Conservation (phyloP, 1,139 yeast species). For the Spencermartinsiella ligniputridi region DNA sequence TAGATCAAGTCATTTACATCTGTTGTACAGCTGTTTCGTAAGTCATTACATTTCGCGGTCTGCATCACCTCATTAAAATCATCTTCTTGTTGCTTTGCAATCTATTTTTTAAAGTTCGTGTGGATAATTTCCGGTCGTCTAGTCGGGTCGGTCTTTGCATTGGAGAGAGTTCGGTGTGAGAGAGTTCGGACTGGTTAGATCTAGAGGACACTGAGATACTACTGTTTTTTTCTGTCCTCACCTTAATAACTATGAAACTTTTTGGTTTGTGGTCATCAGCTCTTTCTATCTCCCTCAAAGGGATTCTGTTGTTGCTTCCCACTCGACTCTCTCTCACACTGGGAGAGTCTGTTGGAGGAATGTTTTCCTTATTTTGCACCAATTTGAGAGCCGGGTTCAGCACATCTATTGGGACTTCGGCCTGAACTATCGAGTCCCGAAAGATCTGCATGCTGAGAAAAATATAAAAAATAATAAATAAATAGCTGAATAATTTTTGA, state of each 20-base stretch:
- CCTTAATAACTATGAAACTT: constrained; percentile 1
- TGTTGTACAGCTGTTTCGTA: too few relatives aligned
- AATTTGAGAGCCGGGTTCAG: constrained; percentile 1
- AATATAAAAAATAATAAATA: neutral
- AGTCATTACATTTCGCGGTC: neutral
- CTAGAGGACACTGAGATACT: too few relatives aligned
- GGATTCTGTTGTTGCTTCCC: constrained; percentile 7
- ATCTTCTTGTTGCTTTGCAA: constrained; percentile 14
- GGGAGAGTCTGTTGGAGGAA: constrained; percentile 21
- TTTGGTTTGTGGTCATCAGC: constrained; percentile 3
- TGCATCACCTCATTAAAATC: constrained; percentile 21
- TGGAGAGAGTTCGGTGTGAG: neutral
- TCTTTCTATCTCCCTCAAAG: constrained; percentile 9
- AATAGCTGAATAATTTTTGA: neutral
- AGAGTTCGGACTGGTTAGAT: constrained; percentile 2
- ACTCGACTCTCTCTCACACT: constrained; percentile 7
- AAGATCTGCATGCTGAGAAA: neutral
- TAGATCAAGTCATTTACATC: too few relatives aligned
- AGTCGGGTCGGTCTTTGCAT: neutral
- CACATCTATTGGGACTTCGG: neutral
- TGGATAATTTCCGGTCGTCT: neutral
- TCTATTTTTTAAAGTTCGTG: constrained; percentile 2
- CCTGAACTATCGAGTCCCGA: neutral
- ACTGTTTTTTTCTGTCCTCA: constrained; percentile 1
- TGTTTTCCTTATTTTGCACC: constrained; percentile 18